Conservation (phyloP, 1,284 basidiomycete genomes). For the Ceratobasidium sp. region DNA sequence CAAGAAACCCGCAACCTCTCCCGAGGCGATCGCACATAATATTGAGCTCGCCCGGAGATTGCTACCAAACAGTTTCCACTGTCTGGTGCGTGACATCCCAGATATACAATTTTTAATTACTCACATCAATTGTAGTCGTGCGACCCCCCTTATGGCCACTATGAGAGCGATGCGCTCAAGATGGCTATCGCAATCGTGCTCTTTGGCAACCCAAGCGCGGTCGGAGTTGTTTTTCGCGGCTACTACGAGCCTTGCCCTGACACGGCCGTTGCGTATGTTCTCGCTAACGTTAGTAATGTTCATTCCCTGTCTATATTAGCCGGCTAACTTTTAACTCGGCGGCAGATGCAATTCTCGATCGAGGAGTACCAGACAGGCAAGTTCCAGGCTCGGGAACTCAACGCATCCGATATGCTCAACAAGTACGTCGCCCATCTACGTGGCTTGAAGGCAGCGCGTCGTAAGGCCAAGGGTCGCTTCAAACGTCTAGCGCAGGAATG, state of each 20-base stretch:
- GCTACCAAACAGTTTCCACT: neutral
- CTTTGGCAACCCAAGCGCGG: neutral
- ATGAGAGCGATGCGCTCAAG: neutral
- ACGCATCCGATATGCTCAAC: too few species aligned
- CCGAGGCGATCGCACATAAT: neutral
- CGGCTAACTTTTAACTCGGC: neutral
- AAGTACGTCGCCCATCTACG: too few species aligned
- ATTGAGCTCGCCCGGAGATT: neutral
- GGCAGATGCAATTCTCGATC: constrained; percentile 2
- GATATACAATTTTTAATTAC: neutral
- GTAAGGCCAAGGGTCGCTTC: neutral
- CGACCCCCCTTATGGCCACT: neutral
- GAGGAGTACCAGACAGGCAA: constrained; percentile 6
- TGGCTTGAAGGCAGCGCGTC: too few species aligned
- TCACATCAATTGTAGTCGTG: neutral
- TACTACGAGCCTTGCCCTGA: neutral
- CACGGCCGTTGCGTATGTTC: neutral
- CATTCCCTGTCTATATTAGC: neutral
- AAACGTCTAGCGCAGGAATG: neutral
- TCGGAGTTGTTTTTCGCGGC: neutral
- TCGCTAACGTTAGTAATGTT: neutral
- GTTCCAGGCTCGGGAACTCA: neutral
- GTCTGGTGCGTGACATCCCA: neutral
- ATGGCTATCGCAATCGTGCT: too few species aligned
- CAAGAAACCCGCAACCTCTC: too few species aligned